phyloP scores from a whole-genome alignment of 2,329 filamentous ascomycete genomes.

The Monosporascus sp. region DNA sequence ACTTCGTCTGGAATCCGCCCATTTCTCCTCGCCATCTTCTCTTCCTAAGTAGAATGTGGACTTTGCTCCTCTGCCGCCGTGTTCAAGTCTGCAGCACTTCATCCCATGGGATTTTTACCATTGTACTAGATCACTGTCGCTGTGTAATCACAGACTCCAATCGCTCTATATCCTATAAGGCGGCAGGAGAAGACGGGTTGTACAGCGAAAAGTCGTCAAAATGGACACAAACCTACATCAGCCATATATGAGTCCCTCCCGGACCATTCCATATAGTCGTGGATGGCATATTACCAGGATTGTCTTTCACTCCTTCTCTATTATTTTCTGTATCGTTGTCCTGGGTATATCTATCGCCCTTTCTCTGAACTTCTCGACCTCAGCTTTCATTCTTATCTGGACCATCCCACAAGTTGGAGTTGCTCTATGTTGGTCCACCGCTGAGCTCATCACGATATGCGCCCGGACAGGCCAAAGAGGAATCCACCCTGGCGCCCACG shows the following conservation, averaged over 20 bases:
- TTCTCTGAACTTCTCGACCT: slow-evolving; percentile 5
- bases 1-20: too few species aligned
- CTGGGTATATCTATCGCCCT: slow-evolving; percentile 14
- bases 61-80: too few species aligned
- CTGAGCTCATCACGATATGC: slow-evolving; percentile 16
- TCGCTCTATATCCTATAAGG: too few species aligned
- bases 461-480: slow-evolving; percentile 8
- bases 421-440: slow-evolving; percentile 15
- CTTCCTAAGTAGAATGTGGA: too few species aligned
- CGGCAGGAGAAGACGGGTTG: too few species aligned
- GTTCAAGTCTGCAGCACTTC: too few species aligned
- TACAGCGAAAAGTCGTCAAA: not conserved
- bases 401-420: slow-evolving; percentile 17
- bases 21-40: too few species aligned
- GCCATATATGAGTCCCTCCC: slow-evolving; percentile 2
- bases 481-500: slow-evolving; percentile 25
- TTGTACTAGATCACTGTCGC: too few species aligned
- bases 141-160: too few species aligned
- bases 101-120: too few species aligned
- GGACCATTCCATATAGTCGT: slow-evolving; percentile 1
- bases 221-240: slow-evolving; percentile 11
- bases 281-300: slow-evolving; percentile 12
- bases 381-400: slow-evolving; percentile 15
- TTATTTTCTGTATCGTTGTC: slow-evolving; percentile 11
- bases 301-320: slow-evolving; percentile 12